A percentile compares a stretch with the other conserved stretches of the same genome.
Conservation (phyloP, 192 early-diverging fungal genomes). For the Gryganskiella cystojenkinii region DNA sequence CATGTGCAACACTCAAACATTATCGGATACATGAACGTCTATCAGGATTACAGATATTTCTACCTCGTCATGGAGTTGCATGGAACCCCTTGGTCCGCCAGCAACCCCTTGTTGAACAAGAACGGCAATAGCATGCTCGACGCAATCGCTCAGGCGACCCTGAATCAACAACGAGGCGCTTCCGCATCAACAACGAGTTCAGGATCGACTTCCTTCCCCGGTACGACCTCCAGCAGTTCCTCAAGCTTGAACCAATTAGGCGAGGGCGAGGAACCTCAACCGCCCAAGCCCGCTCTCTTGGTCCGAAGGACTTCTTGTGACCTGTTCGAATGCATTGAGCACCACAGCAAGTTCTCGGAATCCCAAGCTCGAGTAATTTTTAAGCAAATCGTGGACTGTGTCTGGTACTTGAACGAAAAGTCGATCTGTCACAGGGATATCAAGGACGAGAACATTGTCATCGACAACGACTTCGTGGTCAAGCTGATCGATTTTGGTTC, state of each 20-base stretch:
- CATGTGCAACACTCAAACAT: conserved; percentile 71
- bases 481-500: conserved; percentile 81
- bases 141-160: conserved; percentile 40
- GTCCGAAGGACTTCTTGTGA: conserved; percentile 70
- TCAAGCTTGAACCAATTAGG: conserved; percentile 37
- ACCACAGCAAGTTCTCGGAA: conserved; percentile 71
- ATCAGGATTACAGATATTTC: conserved; percentile 57
- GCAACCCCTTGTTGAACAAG: conserved; percentile 39
- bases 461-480: conserved; percentile 64
- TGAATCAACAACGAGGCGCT: conserved; percentile 19
- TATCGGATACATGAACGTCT: conserved; percentile 66
- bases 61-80: conserved; percentile 71
- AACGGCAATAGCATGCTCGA: conserved; percentile 22
- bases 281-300: conserved; percentile 46
- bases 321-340: conserved; percentile 84
- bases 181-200: conserved; percentile 38
- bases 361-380: conserved; percentile 72
- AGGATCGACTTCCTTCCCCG: conserved; percentile 28
- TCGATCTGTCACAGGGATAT: conserved; percentile 84
- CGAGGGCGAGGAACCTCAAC: conserved; percentile 12
- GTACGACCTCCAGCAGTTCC: conserved; percentile 26
- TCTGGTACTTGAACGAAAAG: conserved; percentile 68
- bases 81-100: conserved; percentile 61
- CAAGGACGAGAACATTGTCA: conserved; percentile 83
- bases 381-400: conserved; percentile 72